phyloP scores from a whole-genome alignment of 768 basidiomycete species.

The Gymnopilus junonius region DNA sequence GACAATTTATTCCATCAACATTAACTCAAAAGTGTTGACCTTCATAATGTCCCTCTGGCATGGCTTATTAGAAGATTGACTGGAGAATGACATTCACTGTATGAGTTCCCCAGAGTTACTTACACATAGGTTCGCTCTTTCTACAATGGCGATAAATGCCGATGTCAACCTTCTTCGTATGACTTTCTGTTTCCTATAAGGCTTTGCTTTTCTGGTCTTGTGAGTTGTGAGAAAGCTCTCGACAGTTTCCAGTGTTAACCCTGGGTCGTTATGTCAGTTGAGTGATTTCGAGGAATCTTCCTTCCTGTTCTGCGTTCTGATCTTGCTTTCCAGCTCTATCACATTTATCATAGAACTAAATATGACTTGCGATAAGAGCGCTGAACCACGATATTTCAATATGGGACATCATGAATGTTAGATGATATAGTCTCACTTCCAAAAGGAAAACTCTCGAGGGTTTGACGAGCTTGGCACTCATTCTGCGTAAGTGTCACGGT shows the following conservation, averaged over 20 bases:
- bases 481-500: not conserved
- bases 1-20: not conserved
- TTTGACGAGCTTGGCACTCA: not conserved
- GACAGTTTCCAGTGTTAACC: not conserved
- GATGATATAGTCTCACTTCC: not conserved
- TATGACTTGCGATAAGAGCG: not conserved
- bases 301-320: not conserved
- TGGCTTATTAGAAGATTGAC: not conserved
- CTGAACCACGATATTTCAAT: not conserved
- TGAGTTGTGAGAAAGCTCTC: not conserved
- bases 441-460: not conserved
- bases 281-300: not conserved
- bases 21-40: not conserved
- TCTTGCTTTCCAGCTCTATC: not conserved
- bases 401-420: not conserved
- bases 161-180: not conserved
- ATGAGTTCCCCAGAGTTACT: not conserved
- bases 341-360: not conserved
- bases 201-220: not conserved
- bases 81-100: not conserved
- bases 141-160: slow-evolving; percentile 1
- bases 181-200: not conserved
- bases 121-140: not conserved
- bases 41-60: not conserved
- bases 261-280: not conserved